Conservation (phyloP, 768 basidiomycete genomes). For the Melanogaster broomeanus region DNA sequence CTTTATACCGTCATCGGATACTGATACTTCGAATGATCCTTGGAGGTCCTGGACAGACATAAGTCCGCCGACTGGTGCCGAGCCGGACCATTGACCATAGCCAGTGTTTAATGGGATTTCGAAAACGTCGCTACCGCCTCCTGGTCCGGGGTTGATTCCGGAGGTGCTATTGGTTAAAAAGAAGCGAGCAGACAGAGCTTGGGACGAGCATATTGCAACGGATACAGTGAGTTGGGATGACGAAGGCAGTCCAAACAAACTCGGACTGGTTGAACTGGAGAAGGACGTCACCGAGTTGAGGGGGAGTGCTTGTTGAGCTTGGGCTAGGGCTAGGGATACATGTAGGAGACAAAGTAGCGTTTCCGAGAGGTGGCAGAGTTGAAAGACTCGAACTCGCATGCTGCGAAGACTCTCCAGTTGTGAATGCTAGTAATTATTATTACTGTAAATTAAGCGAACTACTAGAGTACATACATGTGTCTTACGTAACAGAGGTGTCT, state of each 20-base stretch:
- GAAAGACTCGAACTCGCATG: neutral
- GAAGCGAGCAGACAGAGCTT: slow-evolving; percentile 46
- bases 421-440: no score
- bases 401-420: neutral
- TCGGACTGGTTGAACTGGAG: slow-evolving; percentile 28
- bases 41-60: slow-evolving; percentile 46
- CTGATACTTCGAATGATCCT: slow-evolving; percentile 57
- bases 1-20: slow-evolving; percentile 46
- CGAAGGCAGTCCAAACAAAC: slow-evolving; percentile 43
- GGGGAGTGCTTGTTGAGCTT: slow-evolving; percentile 28
- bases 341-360: slow-evolving; percentile 4
- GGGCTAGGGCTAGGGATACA: slow-evolving; percentile 2
- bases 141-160: slow-evolving; percentile 36
- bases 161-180: slow-evolving; percentile 56
- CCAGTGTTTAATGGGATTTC: slow-evolving; percentile 54
- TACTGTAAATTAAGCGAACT: no score
- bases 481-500: slow-evolving; percentile 7
- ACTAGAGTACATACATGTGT: no score
- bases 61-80: slow-evolving; percentile 48
- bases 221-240: slow-evolving; percentile 44
- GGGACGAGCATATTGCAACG: slow-evolving; percentile 47
- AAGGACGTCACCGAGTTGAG: slow-evolving; percentile 41
- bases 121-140: slow-evolving; percentile 40
- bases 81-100: slow-evolving; percentile 52
- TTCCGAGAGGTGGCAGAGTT: neutral